Evolutionary conservation across 305 asterid species (phyloP).

Genomic region (Salvia sclarea): DNA sequence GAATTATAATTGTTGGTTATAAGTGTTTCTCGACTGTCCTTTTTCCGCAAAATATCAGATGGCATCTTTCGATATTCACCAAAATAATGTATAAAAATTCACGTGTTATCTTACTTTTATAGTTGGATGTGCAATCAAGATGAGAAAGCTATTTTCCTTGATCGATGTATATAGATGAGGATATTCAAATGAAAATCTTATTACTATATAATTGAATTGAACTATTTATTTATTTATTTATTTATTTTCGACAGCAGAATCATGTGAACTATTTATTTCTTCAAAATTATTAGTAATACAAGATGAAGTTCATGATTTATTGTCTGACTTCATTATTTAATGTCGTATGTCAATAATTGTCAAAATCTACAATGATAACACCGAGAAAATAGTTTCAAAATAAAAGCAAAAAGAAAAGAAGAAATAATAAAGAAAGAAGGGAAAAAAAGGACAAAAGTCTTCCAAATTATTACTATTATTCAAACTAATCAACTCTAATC

Average conservation of each 20-base stretch:
- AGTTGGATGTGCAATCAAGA: not conserved
- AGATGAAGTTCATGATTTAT: not conserved
- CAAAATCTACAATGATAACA: not conserved
- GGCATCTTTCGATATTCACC: not conserved
- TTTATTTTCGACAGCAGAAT: no score
- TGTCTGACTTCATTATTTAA: conserved; percentile 6
- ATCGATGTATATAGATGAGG: not conserved
- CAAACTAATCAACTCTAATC: not conserved
- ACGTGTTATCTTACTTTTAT: not conserved
- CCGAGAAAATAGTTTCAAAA: not conserved
- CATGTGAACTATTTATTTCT: no score
- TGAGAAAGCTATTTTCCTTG: not conserved
- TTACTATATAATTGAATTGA: no score
- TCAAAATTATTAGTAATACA: not conserved
- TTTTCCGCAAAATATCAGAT: not conserved
- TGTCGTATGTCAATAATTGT: not conserved
- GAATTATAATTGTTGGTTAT: no score
- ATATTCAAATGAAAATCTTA: no score
- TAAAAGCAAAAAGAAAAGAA: not conserved
- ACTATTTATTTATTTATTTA: not conserved
- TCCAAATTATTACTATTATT: no score
- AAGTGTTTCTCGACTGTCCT: no score
- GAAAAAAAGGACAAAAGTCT: not conserved
- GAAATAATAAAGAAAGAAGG: not conserved
- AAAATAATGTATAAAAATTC: not conserved